These are phyloP conservation scores for Brassica balearica DNA, from an alignment of 441 rosid species.

Conservation along the genomic window DNA sequence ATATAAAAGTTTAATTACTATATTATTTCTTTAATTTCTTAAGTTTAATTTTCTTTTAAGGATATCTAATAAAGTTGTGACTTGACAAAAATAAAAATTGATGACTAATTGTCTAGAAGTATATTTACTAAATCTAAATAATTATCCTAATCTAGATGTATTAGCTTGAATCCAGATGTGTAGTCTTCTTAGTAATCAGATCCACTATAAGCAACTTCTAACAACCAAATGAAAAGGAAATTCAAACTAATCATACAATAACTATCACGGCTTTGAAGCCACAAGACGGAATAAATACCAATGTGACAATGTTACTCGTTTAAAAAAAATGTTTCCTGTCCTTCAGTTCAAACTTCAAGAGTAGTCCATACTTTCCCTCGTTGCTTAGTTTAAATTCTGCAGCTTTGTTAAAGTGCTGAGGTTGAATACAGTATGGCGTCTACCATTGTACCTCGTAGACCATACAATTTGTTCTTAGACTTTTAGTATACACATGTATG, in stretches of 20 bases:
- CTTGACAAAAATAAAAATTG: neutral
- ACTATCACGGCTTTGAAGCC: neutral
- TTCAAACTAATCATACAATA: neutral
- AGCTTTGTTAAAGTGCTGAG: constrained; percentile 1
- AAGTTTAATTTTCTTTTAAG: neutral
- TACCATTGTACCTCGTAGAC: neutral
- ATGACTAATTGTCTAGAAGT: no score
- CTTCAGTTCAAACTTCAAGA: constrained; percentile 25
- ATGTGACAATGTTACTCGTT: constrained; percentile 14
- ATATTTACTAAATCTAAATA: no score
- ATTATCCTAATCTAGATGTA: no score
- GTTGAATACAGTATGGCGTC: constrained; percentile 7
- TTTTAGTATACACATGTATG: neutral
- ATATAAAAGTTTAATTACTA: neutral
- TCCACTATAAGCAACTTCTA: no score
- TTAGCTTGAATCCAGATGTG: no score
- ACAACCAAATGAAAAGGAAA: neutral
- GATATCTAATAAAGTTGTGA: neutral
- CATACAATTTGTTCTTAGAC: neutral
- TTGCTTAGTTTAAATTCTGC: constrained; percentile 29
- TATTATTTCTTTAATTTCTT: neutral
- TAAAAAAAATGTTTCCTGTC: constrained; percentile 10
- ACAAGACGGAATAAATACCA: constrained; percentile 29
- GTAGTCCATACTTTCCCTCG: constrained; percentile 36
- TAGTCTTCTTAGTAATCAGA: no score